Evolutionary conservation across 2,329 filamentous ascomycete genomes (phyloP), one percentile per base, ranked within the genome.

Genomic region (Sarocladiaceae sp.): DNA sequence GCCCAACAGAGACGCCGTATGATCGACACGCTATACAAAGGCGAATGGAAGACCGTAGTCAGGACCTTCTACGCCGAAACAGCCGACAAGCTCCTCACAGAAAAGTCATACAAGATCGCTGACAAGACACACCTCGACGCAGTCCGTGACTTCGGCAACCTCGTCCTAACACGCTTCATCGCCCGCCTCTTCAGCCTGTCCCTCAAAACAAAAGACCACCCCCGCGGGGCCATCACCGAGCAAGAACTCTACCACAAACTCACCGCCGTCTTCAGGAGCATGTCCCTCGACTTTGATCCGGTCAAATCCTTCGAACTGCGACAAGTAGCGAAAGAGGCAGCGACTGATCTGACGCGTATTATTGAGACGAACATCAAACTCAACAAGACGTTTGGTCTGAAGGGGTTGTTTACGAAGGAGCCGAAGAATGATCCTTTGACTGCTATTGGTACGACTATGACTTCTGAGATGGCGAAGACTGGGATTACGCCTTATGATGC

Each of bases 201-300:
- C 0, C 71, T 90, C 35, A 88, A 88, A 70, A 84, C 80, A 0
- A 64, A 66, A 2, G 72, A 80, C 11, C 79, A 82, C 49, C 79
- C 82, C 2, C 79, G 75, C 57, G 86, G 86, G 2, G 66, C 79
- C 23, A 79, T 78, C 57, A 73, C 71, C 0, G 75, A 79, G 59
- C 73, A 79, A 28, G 78, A 83, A 64, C 62, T 84, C 56, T 81
- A 83, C 62, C 78, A 80, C 64, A 77, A 84, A 0, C 75, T 91
- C 18, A 75, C 85, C 0, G 75, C 83, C 10, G 79, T 90, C 47
- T 90, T 84, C 62, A 76, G 78, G 15, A 75, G 78, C 62, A 76
- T 89, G 56, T 87, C 87, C 72, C 77, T 82, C 61, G 79, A 87
- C 63, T 65, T 82, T 7, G 85, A 93, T 59, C 76, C 81, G 0